Evolutionary conservation across 495 filamentous ascomycete genomes (phyloP).

Genomic region (Penicillium angulare): DNA sequence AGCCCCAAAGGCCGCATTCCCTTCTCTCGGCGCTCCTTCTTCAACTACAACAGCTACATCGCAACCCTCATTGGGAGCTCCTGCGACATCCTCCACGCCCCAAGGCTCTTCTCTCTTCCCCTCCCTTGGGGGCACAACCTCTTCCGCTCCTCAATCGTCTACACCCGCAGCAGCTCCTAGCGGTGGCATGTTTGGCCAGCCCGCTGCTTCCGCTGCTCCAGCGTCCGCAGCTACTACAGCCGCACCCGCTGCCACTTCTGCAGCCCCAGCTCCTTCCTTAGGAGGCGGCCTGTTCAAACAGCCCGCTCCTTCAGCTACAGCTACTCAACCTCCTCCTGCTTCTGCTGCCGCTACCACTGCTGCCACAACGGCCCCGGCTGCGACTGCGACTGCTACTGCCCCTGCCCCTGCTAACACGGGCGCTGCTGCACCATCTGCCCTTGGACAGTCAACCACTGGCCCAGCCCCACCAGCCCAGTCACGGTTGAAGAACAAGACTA

Average conservation of each 20-base stretch:
- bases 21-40: conserved; percentile 24
- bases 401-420: conserved; percentile 29
- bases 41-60: conserved; percentile 20
- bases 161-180: conserved; percentile 38
- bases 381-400: conserved; percentile 24
- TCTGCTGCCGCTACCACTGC: conserved; percentile 20
- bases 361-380: conserved; percentile 21
- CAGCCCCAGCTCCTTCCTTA: conserved; percentile 4
- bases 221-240: conserved; percentile 16
- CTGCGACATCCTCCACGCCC: conserved; percentile 32
- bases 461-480: conserved; percentile 75
- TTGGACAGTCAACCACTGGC: conserved; percentile 72
- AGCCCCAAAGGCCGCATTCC: conserved; percentile 31
- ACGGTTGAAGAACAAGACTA: conserved; percentile 94
- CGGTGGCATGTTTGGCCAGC: conserved; percentile 39
- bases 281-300: conserved; percentile 31
- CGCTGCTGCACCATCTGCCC: conserved; percentile 29
- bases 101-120: conserved; percentile 44
- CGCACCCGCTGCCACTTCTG: conserved; percentile 4
- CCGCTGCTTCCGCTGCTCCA: conserved; percentile 26
- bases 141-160: conserved; percentile 36
- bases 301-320: conserved; percentile 23
- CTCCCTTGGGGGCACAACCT: conserved; percentile 30
- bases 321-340: conserved; percentile 25
- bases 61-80: conserved; percentile 27